Base-by-base conservation (phyloP, 306 rosid genomes). In the Prunus dulcis region DNA sequence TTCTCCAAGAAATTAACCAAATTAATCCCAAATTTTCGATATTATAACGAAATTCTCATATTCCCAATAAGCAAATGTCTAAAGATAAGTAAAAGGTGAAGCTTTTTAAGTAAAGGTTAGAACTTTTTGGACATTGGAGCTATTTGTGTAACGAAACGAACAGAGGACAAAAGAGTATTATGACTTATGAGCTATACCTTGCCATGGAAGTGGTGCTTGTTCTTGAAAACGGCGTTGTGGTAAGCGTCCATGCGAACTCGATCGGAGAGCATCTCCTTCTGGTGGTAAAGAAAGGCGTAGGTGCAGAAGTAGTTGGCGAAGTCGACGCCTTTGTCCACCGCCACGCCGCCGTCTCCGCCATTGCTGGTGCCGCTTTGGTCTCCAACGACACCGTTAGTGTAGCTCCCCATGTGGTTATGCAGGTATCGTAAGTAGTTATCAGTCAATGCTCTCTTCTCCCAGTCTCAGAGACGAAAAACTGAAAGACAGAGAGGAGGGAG, bases 201-300 rank as follows among this genome's bases (percentile, higher is more conserved):
- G 77, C 90, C 97, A 12, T n/a, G 22, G 80, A 92, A 95, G 84
- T 92, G 99, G 50, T 80, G 90, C 77, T 89, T 95, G 88, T 95
- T 95, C 81, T 84, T 70, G 61, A 92, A 91, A 78, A 95, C 85
- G 76, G 99, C 89, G 70, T 89, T 83, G 86, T 76, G 89, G 83
- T 92, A 95, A 79, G 98, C 91, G 80, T 95, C 96, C 99, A 95
- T 95, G 75, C 99, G 99, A 83, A 95, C 99, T 43, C 98, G 93
- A 75, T 95, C 99, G 38, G 93, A 95, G 76, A 95, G 99, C 99
- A 92, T 95, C 82, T 95, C 98, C 87, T 95, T 95, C 87, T 95
- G 99, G 85, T 95, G 99, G 79, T 88, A 95, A 13, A 95, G 92
- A 57, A 92, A 92, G 77, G 97, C 82, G 77, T 95, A 95, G 77